Evolutionary conservation across 805 yeast genomes (phyloP), one percentile per base, ranked within the genome.

Genomic region (Huiozyma naganishii): DNA sequence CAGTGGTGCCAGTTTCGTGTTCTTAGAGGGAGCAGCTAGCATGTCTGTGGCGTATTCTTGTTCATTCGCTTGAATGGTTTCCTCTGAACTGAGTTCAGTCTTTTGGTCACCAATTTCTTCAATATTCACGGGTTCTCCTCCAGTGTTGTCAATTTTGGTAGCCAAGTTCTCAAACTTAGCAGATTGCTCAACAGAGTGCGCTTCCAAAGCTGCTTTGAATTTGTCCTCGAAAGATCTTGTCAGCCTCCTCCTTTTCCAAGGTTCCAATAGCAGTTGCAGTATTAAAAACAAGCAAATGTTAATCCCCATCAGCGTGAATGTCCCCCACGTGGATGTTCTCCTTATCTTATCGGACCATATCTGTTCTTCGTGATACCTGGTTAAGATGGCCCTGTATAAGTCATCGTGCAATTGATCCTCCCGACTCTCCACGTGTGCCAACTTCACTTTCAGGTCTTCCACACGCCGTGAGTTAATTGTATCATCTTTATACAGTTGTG

Each of bases 271-370:
- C 52, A 92, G 68, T 51, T 95, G 95, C 12, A 94, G 92, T 6
- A 84, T 68, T 4, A 88, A 56, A 50, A 92, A 88, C 28, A 94
- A 62, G 7, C 83, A 41, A 27, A 90, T 72, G 65, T 92, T 92
- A 49, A 87, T 73, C 1, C 87, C 92, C 95, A 89, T 87, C 37
- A 92, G 70, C 4, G 80, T 67, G 72, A 92, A 79, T 0, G 99
- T 92, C 2, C 97, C 98, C 95, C 96, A 92, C 0, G 97, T 89
- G 6, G 95, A 85, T 5, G 95, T 87, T 51, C 89, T 75, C 48
- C 98, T 71, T 47, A 92, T 92, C 62, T 89, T 89, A 64, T 92
- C 98, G 1, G 96, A 86, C 97, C 98, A 92, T 6, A 92, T 78
- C 62, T 92, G 97, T 57, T 92, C 99, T 60, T 92, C 97, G 49